phyloP scores from a whole-genome alignment of 768 basidiomycete species.

The Mycena pura region DNA sequence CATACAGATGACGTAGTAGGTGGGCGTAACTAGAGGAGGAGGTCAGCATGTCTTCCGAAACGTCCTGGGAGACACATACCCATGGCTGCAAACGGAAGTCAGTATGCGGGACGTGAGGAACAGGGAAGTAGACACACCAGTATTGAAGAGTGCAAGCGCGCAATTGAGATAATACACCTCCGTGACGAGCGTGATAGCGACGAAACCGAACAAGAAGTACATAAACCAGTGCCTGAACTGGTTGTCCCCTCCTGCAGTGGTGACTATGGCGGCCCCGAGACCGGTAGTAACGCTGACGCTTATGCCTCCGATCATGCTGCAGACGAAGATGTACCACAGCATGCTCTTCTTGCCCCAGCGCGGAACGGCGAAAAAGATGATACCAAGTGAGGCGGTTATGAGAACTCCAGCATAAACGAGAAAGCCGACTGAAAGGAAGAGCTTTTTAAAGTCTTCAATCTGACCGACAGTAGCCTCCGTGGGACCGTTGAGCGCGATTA shows the following conservation, averaged over 20 bases:
- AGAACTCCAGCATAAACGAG: conserved; percentile 71
- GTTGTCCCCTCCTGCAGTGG: conserved; percentile 75
- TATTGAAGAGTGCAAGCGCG: conserved; percentile 95
- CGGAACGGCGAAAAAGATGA: conserved; percentile 85
- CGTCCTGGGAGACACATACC: conserved; percentile 45
- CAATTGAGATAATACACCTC: conserved; percentile 97
- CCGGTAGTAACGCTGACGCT: conserved; percentile 95
- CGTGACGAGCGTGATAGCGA: conserved; percentile 82
- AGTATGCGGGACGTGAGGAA: neutral
- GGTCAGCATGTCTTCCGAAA: conserved; percentile 27
- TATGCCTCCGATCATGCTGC: conserved; percentile 96
- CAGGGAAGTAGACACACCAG: conserved; percentile 55
- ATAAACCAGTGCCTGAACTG: conserved; percentile 96
- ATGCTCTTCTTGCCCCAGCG: conserved; percentile 88
- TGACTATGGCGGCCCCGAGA: conserved; percentile 89
- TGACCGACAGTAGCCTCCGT: conserved; percentile 70
- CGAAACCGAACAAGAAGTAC: conserved; percentile 86
- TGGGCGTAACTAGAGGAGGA: conserved; percentile 72
- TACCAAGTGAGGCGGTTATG: conserved; percentile 67
- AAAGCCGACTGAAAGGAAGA: conserved; percentile 88
- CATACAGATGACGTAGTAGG: conserved; percentile 86
- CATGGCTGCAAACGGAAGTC: conserved; percentile 57
- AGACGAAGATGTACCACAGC: conserved; percentile 95
- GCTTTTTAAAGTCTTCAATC: conserved; percentile 72
- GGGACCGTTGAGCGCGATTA: conserved; percentile 88